These are phyloP conservation scores for Thozetella sp. DNA, from an alignment of 495 filamentous ascomycete species.

Conservation along the genomic window DNA sequence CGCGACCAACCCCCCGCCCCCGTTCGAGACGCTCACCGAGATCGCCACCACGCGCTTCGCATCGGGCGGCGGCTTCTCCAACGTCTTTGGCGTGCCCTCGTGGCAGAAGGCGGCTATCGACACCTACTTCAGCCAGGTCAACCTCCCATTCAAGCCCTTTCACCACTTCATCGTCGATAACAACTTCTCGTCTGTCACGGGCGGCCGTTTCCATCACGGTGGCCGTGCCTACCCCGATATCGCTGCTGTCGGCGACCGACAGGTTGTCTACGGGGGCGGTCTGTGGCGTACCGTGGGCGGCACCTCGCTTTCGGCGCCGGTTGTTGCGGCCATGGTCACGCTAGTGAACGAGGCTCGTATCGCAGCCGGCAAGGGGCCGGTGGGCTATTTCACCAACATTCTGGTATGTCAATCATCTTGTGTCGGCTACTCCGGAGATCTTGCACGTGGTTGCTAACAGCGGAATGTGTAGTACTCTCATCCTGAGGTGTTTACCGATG, in stretches of 20 bases:
- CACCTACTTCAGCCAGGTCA: conserved; percentile 52
- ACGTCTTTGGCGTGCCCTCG: conserved; percentile 60
- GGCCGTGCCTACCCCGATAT: conserved; percentile 70
- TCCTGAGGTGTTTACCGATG: conserved; percentile 62
- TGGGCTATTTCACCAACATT: conserved; percentile 54
- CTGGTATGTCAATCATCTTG: conserved; percentile 52
- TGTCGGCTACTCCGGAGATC: background rate
- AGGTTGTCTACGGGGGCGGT: conserved; percentile 47
- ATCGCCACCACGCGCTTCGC: conserved; percentile 46
- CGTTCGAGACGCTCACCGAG: conserved; percentile 18
- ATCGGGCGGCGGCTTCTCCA: conserved; percentile 70
- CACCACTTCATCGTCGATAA: conserved; percentile 5
- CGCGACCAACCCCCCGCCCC: background rate
- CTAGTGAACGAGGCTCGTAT: conserved; percentile 66
- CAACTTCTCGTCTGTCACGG: conserved; percentile 12
- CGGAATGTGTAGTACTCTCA: conserved; percentile 51
- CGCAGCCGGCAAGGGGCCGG: conserved; percentile 50
- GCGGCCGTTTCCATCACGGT: conserved; percentile 51
- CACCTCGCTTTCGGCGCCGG: conserved; percentile 60
- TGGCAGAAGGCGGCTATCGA: conserved; percentile 60
- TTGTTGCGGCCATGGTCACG: conserved; percentile 60
- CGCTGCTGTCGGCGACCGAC: conserved; percentile 62
- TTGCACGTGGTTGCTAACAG: background rate
- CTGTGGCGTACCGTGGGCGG: conserved; percentile 46
- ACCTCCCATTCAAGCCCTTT: conserved; percentile 17